phyloP scores from a whole-genome alignment of 2,329 filamentous ascomycete species.

The Alternaria triticina region DNA sequence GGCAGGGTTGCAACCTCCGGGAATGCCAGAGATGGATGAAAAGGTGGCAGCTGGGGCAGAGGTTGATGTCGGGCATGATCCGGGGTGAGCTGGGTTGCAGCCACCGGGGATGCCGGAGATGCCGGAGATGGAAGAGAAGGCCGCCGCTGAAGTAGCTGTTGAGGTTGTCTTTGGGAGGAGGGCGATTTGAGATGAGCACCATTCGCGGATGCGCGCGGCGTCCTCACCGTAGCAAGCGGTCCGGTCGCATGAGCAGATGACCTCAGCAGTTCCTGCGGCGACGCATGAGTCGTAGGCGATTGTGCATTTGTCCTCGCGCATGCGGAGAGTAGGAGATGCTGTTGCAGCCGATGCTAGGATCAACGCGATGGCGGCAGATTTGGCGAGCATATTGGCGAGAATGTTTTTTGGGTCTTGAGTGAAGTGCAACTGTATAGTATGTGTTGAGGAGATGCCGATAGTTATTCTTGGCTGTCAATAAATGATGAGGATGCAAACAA shows the following conservation, averaged over 20 bases:
- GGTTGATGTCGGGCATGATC: not conserved
- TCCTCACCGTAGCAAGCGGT: constrained; percentile 16
- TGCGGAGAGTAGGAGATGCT: constrained; percentile 9
- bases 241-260: constrained; percentile 14
- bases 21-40: not conserved
- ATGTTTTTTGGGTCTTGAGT: not conserved
- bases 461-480: not conserved
- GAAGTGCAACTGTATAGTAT: not conserved
- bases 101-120: constrained; percentile 6
- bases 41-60: not conserved
- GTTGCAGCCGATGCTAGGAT: constrained; percentile 11
- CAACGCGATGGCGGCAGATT: constrained; percentile 10
- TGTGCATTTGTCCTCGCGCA: constrained; percentile 10
- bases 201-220: constrained; percentile 12
- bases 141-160: not conserved
- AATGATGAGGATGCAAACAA: not conserved
- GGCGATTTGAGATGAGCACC: constrained; percentile 16
- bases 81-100: constrained; percentile 5
- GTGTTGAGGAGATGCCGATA: not conserved
- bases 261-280: constrained; percentile 15
- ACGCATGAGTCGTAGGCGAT: constrained; percentile 13
- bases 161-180: constrained; percentile 8
- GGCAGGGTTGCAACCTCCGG: not conserved
- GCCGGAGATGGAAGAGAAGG: not conserved
- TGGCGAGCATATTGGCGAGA: constrained; percentile 10